Evolutionary conservation across 1,284 basidiomycete species (phyloP).

Genomic region (Hemileia vastatrix): DNA sequence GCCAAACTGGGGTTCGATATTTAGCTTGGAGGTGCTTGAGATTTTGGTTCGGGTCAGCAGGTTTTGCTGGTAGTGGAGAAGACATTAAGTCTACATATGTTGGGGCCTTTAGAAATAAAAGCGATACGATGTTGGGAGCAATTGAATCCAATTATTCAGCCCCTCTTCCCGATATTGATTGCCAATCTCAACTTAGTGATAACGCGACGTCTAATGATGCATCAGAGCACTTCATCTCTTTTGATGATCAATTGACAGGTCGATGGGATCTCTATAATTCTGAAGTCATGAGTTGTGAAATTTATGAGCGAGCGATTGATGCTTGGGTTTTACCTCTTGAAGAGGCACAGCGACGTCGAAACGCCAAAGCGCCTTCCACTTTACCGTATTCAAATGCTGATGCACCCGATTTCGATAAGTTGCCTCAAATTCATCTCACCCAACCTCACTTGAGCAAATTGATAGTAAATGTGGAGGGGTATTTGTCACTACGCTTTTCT

Average conservation of each 20-base stretch:
- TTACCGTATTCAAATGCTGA: too few species aligned
- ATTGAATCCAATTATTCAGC: constrained; percentile 5
- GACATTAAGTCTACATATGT: constrained; percentile 15
- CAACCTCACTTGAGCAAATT: constrained; percentile 6
- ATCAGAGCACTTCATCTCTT: constrained; percentile 9
- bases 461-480: constrained; percentile 5
- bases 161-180: background rate
- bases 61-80: background rate
- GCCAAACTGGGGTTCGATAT: constrained; percentile 10
- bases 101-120: background rate
- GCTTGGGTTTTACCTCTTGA: constrained; percentile 18
- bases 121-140: background rate
- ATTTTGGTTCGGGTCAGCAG: constrained; percentile 15
- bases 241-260: constrained; percentile 17
- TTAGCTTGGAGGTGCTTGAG: constrained; percentile 22
- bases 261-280: constrained; percentile 11
- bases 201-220: background rate
- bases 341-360: constrained; percentile 2
- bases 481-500: constrained; percentile 3
- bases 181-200: too few species aligned
- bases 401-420: background rate
- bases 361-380: background rate
- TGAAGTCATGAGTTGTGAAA: constrained; percentile 9
- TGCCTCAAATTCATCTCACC: constrained; percentile 3
- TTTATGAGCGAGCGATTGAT: constrained; percentile 11